Conservation (phyloP, 2,329 filamentous ascomycete species). For the Didymella keratinophila region DNA sequence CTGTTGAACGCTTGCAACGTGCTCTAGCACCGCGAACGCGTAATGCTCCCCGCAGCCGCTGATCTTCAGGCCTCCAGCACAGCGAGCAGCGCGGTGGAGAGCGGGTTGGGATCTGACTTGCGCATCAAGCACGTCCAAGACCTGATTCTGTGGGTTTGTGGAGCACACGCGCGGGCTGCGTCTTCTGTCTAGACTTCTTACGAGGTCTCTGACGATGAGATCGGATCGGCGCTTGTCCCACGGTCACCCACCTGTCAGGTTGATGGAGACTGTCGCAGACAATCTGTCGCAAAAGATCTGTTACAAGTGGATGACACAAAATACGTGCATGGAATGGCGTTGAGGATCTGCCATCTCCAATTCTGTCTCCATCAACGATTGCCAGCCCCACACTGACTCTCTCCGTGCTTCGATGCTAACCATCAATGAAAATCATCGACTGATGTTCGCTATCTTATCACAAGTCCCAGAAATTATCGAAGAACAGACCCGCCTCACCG, state of each 20-base stretch:
- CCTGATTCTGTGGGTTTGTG: background rate
- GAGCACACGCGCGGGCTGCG: background rate
- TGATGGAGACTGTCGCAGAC: background rate
- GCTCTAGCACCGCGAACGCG: conserved; percentile 15
- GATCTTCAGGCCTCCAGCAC: conserved; percentile 7
- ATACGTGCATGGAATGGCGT: background rate
- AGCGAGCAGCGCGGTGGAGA: background rate
- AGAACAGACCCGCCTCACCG: background rate
- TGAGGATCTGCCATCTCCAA: background rate
- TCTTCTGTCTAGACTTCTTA: background rate
- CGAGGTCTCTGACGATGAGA: conserved; percentile 3
- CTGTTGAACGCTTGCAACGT: conserved; percentile 17
- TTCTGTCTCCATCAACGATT: background rate
- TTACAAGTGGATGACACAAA: background rate
- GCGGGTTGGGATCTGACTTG: background rate
- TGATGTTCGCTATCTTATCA: background rate
- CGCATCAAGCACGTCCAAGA: background rate
- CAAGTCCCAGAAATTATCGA: background rate
- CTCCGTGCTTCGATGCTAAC: background rate
- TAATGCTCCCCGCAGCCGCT: conserved; percentile 20
- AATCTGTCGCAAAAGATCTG: background rate
- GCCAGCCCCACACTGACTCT: background rate
- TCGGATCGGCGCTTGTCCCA: conserved; percentile 4
- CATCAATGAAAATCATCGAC: background rate
- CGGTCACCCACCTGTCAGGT: background rate